Conservation (phyloP, 1,284 basidiomycete genomes). For the Puccinia coronata region DNA sequence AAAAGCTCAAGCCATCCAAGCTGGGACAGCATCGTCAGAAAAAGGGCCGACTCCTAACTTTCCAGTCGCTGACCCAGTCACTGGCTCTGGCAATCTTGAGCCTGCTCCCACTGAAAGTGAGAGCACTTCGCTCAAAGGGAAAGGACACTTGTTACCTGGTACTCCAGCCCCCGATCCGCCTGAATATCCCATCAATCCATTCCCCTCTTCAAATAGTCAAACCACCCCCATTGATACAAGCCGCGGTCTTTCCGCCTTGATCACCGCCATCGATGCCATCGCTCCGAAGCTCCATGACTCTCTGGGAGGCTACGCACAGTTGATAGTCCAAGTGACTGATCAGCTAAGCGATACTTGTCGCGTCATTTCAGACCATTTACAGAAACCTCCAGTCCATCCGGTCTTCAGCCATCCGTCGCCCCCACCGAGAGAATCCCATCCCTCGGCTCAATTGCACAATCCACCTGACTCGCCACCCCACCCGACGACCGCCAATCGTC, state of each 20-base stretch:
- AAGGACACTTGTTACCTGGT: background rate
- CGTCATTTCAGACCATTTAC: background rate
- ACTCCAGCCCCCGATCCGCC: constrained; percentile 14
- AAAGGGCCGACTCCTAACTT: no score
- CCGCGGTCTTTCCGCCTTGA: constrained; percentile 6
- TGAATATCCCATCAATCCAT: background rate
- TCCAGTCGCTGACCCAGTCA: no score
- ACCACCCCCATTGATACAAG: background rate
- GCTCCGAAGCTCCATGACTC: constrained; percentile 15
- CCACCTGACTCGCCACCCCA: background rate
- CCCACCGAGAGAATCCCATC: background rate
- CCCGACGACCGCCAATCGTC: background rate
- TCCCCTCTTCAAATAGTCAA: constrained; percentile 4
- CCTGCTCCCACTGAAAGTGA: no score
- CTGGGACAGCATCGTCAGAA: no score
- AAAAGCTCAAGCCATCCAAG: background rate
- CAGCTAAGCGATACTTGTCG: constrained; percentile 24
- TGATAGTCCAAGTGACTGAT: background rate
- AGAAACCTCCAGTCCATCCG: background rate
- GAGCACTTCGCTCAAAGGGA: background rate
- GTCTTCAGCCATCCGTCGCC: background rate
- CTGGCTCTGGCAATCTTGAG: no score
- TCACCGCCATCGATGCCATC: constrained; percentile 3
- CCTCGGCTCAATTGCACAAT: background rate
- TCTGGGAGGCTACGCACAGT: constrained; percentile 19